Evolutionary conservation across 2,329 filamentous ascomycete genomes (phyloP).

Genomic region (Scopulariopsis brevicaulis): DNA sequence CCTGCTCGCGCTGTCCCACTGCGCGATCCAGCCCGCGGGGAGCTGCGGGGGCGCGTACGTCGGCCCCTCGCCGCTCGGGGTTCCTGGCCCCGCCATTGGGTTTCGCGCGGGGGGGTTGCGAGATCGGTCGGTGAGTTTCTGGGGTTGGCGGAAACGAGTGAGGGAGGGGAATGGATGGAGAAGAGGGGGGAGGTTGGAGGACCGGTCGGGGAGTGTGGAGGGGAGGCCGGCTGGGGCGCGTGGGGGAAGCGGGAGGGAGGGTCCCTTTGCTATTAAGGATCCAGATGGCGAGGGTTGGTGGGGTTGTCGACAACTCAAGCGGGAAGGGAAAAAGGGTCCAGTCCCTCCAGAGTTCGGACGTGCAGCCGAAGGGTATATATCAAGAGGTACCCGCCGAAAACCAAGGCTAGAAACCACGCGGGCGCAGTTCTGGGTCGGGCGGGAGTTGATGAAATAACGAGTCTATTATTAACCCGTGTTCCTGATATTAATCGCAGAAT

Average conservation of each 20-base stretch:
- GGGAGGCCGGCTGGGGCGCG: not conserved
- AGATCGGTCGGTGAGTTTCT: not conserved
- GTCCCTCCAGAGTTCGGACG: not conserved
- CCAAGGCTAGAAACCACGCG: not conserved
- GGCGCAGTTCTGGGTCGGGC: not conserved
- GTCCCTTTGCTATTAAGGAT: not conserved
- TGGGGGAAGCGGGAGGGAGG: not conserved
- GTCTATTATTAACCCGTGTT: not conserved
- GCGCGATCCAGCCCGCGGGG: constrained; percentile 56
- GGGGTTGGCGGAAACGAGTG: not conserved
- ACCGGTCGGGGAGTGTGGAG: not conserved
- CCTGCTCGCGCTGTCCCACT: constrained; percentile 53
- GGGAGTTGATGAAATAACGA: not conserved
- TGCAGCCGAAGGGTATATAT: no score
- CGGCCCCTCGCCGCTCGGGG: constrained; percentile 44
- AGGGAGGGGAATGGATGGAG: not conserved
- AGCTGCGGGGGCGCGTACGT: constrained; percentile 48
- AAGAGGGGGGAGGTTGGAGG: not conserved
- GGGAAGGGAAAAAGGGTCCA: not conserved
- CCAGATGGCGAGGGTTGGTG: not conserved
- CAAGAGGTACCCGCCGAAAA: no score
- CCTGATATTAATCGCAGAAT: not conserved
- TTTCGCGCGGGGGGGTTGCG: not conserved
- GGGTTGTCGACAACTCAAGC: not conserved
- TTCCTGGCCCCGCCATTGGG: constrained; percentile 44